phyloP scores from a whole-genome alignment of 139 green algal species.

The Coelastrella sp. region DNA sequence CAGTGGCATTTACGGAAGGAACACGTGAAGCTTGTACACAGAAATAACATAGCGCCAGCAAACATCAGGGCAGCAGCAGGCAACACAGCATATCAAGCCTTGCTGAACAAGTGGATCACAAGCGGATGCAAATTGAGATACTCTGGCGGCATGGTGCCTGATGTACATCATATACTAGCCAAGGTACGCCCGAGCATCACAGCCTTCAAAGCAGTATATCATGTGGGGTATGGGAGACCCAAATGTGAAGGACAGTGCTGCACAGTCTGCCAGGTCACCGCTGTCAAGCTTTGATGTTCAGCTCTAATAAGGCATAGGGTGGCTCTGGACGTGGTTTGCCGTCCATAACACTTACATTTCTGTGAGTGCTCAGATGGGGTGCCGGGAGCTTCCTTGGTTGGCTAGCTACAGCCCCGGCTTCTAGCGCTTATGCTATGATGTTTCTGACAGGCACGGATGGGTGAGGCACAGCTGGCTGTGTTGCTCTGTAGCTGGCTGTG shows the following conservation, averaged over 20 bases:
- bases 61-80: conserved; percentile 79
- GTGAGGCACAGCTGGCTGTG: no score
- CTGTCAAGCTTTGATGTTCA: no score
- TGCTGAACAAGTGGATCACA: conserved; percentile 74
- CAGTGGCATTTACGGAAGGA: conserved; percentile 24
- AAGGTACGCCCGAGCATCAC: conserved; percentile 58
- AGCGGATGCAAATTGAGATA: conserved; percentile 76
- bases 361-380: not conserved
- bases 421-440: no score
- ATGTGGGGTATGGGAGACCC: no score
- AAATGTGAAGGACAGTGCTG: no score
- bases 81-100: conserved; percentile 72
- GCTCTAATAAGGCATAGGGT: no score
- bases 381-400: not conserved
- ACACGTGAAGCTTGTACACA: conserved; percentile 14
- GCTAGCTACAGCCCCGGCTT: no score
- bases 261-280: no score
- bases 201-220: no score
- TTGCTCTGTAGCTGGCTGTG: no score
- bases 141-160: conserved; percentile 85
- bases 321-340: no score
- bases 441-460: no score
- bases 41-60: conserved; percentile 77
- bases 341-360: not conserved
- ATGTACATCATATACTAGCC: conserved; percentile 90